These are phyloP conservation scores for Klebsormidium nitens DNA, from an alignment of 139 green algal genomes.

Conservation along the genomic window DNA sequence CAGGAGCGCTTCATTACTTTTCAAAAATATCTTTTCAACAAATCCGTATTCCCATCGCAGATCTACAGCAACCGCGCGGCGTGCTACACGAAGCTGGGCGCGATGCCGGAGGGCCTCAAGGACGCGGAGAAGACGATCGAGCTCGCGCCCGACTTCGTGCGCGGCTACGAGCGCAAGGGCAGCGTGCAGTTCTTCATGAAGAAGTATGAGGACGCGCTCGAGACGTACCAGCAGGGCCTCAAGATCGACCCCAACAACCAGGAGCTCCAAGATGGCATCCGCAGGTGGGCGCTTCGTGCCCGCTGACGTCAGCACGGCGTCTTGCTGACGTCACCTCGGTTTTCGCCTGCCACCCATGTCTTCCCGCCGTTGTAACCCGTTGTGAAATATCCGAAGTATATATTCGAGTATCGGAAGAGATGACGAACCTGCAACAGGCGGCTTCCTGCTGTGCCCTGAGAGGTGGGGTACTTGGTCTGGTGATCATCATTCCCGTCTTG, in stretches of 20 bases:
- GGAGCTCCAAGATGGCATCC: conserved; percentile 88
- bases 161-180: conserved; percentile 80
- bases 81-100: conserved; percentile 98
- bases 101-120: conserved; percentile 86
- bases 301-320: conserved; percentile 42
- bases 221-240: conserved; percentile 65
- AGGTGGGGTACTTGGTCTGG: background rate
- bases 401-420: too few relatives aligned
- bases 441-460: background rate
- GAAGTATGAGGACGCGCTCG: conserved; percentile 70
- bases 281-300: conserved; percentile 67
- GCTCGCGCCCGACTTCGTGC: conserved; percentile 83
- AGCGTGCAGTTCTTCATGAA: conserved; percentile 96
- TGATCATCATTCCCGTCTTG: background rate
- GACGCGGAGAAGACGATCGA: conserved; percentile 90
- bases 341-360: too few relatives aligned
- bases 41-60: too few relatives aligned
- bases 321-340: too few relatives aligned
- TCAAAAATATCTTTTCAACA: too few relatives aligned
- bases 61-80: conserved; percentile 89
- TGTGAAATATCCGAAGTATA: too few relatives aligned
- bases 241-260: conserved; percentile 77
- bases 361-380: too few relatives aligned
- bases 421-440: too few relatives aligned
- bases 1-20: too few relatives aligned